Percentiles rank a stretch among this genome's conserved stretches.
phyloP scores from a whole-genome alignment of 306 rosid genomes.

The Nissolia schottii region DNA sequence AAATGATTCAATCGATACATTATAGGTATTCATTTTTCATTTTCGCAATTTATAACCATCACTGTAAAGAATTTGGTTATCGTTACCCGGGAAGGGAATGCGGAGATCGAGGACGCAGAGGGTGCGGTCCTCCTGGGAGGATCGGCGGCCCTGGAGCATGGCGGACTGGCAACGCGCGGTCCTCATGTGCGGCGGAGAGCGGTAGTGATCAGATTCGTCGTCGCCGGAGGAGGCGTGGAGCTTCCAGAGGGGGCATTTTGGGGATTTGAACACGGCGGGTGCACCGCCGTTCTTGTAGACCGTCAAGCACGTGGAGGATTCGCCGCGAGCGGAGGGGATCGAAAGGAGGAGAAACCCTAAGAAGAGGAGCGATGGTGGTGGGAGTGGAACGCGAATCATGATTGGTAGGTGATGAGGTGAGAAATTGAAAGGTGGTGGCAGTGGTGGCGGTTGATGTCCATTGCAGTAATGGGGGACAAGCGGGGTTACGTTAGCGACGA shows the following conservation, averaged over 20 bases:
- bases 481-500: background rate
- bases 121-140: constrained; percentile 75
- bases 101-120: constrained; percentile 79
- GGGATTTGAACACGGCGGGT: constrained; percentile 86
- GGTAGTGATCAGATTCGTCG: background rate
- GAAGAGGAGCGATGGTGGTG: background rate
- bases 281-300: constrained; percentile 84
- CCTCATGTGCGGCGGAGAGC: constrained; percentile 28
- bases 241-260: constrained; percentile 92
- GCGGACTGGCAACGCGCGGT: constrained; percentile 60
- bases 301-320: constrained; percentile 81
- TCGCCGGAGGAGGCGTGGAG: constrained; percentile 52
- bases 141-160: constrained; percentile 72
- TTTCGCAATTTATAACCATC: background rate
- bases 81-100: constrained; percentile 70
- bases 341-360: constrained; percentile 40
- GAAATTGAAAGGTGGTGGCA: background rate
- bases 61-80: background rate
- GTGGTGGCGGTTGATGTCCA: background rate
- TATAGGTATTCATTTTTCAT: no score
- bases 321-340: constrained; percentile 28
- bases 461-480: background rate
- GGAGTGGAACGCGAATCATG: constrained; percentile 18
- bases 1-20: no score
- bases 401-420: background rate